Percentiles rank a stretch among this genome's conserved stretches.
phyloP scores from a whole-genome alignment of 2,329 filamentous ascomycete genomes.

The Fusarium sacchari region DNA sequence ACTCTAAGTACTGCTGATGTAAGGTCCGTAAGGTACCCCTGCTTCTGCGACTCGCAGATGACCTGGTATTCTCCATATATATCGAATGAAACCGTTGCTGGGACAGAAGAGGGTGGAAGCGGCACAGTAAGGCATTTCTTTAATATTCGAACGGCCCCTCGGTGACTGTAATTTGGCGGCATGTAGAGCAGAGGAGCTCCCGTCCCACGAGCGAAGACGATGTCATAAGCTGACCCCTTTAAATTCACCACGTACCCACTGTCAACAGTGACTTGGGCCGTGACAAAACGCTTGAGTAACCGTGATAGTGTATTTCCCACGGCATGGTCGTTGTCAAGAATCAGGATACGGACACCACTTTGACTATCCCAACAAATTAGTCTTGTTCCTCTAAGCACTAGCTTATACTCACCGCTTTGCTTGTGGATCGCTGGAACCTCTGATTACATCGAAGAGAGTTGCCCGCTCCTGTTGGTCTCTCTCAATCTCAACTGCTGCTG shows the following conservation, averaged over 20 bases:
- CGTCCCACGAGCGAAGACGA: background rate
- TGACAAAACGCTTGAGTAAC: rapidly evolving
- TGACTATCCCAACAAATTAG: background rate
- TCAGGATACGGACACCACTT: background rate
- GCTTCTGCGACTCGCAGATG: background rate
- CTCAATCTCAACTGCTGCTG: background rate
- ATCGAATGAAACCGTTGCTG: background rate
- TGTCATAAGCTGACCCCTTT: background rate
- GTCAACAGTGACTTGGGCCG: background rate
- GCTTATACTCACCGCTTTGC: rapidly evolving
- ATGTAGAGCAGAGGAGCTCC: background rate
- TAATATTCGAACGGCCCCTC: background rate
- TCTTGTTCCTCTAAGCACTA: background rate
- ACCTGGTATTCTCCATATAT: background rate
- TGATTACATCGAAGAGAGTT: background rate
- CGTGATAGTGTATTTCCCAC: rapidly evolving
- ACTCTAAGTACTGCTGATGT: rapidly evolving
- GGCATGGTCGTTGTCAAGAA: background rate
- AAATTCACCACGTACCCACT: background rate
- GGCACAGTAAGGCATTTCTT: rapidly evolving
- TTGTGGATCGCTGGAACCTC: rapidly evolving
- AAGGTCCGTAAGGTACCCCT: rapidly evolving
- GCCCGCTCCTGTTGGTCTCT: background rate
- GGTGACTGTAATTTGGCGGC: background rate
- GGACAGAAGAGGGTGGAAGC: rapidly evolving